phyloP scores from a whole-genome alignment of 2,329 filamentous ascomycete species.

The Lecanicillium sp. region DNA sequence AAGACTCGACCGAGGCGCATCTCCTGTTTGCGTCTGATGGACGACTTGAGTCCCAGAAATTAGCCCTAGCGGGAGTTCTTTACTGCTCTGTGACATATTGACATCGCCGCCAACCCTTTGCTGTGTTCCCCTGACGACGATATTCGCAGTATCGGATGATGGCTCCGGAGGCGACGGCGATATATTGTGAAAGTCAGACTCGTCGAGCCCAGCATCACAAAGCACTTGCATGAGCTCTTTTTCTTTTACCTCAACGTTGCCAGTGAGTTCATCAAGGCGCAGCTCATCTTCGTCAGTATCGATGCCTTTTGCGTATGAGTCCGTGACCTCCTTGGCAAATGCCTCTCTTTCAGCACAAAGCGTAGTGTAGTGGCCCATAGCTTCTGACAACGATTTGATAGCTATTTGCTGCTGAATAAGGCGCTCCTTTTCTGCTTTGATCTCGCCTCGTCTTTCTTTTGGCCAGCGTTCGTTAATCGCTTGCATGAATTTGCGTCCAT shows the following conservation, averaged over 20 bases:
- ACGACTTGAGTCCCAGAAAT: constrained; percentile 38
- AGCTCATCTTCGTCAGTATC: constrained; percentile 45
- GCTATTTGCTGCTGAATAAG: constrained; percentile 37
- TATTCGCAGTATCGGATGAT: constrained; percentile 10
- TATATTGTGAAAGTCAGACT: constrained; percentile 27
- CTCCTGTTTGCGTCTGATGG: constrained; percentile 40
- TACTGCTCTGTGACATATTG: constrained; percentile 24
- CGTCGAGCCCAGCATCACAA: constrained; percentile 35
- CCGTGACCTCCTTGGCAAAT: constrained; percentile 36
- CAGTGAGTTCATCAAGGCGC: constrained; percentile 38
- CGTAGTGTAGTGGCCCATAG: constrained; percentile 33
- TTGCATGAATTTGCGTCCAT: constrained; percentile 37
- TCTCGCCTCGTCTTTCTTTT: constrained; percentile 33
- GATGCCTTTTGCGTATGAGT: constrained; percentile 41
- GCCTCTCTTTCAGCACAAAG: constrained; percentile 35
- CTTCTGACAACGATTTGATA: constrained; percentile 30
- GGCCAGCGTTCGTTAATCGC: constrained; percentile 38
- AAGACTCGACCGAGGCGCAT: constrained; percentile 13
- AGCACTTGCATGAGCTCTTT: constrained; percentile 31
- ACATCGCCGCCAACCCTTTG: constrained; percentile 19
- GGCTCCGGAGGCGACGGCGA: constrained; percentile 9
- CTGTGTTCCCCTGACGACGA: constrained; percentile 38
- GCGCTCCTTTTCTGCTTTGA: constrained; percentile 42
- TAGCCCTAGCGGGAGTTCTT: constrained; percentile 21
- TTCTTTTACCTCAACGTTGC: constrained; percentile 35